phyloP scores from a whole-genome alignment of 768 basidiomycete species.

The Kwoniella bestiolae region DNA sequence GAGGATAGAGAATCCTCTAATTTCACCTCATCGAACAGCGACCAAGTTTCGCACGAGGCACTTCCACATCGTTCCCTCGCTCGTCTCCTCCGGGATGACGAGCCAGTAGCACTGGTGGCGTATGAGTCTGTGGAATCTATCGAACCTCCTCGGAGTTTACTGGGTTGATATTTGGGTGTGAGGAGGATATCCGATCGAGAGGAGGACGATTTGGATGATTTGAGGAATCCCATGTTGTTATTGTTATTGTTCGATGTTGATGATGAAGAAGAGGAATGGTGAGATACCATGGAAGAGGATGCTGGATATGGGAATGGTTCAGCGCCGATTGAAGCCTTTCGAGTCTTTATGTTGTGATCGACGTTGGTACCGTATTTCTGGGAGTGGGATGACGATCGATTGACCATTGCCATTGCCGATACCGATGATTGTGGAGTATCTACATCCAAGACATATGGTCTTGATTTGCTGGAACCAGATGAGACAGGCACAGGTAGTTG shows the following conservation, averaged over 20 bases:
- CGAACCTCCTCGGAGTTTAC: background rate
- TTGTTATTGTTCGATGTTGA: background rate
- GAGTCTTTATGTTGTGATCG: too few relatives aligned
- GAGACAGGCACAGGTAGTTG: slow-evolving; percentile 10
- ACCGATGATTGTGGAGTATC: slow-evolving; percentile 10
- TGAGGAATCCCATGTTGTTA: slow-evolving; percentile 2
- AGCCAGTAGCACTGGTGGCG: background rate
- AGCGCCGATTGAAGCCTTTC: too few relatives aligned
- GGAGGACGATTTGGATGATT: slow-evolving; percentile 4
- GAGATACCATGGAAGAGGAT: background rate
- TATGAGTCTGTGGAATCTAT: background rate
- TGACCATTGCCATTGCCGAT: background rate
- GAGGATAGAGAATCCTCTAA: slow-evolving; percentile 14
- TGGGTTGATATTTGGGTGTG: background rate
- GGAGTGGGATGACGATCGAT: background rate
- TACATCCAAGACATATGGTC: slow-evolving; percentile 23
- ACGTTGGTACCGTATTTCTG: too few relatives aligned
- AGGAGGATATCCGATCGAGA: slow-evolving; percentile 16
- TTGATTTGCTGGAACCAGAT: slow-evolving; percentile 11
- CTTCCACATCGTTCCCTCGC: background rate
- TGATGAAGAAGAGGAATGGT: background rate
- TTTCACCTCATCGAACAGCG: slow-evolving; percentile 26
- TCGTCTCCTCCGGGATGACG: background rate
- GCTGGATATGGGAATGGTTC: too few relatives aligned
- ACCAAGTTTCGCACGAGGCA: slow-evolving; percentile 30